Conservation (phyloP, 306 rosid genomes). For the Trifolium pratense region DNA sequence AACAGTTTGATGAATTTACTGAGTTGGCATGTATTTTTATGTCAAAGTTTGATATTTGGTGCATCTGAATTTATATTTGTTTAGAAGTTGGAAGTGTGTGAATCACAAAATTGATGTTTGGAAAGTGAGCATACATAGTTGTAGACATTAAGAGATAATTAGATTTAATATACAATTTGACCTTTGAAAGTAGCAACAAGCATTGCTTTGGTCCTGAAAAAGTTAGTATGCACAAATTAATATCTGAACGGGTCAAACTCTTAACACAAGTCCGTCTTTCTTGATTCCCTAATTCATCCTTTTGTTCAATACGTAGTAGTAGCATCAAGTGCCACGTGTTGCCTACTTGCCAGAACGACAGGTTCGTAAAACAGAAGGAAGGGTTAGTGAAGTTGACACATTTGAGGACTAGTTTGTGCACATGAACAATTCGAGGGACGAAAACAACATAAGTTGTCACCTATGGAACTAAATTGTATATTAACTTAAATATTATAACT, state of each 20-base stretch:
- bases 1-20: slow-evolving; percentile 38
- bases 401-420: not conserved
- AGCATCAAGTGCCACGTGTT: not conserved
- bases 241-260: not conserved
- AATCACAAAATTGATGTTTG: not conserved
- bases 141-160: not conserved
- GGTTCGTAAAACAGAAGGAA: not conserved
- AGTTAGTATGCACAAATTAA: not conserved
- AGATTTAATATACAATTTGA: not conserved
- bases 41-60: slow-evolving; percentile 13
- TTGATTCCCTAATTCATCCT: not conserved
- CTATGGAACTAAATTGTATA: not conserved
- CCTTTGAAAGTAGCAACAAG: not conserved
- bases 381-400: not conserved
- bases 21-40: not conserved
- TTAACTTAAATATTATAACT: too few relatives aligned
- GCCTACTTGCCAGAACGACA: not conserved
- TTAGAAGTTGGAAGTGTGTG: not conserved
- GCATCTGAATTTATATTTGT: slow-evolving; percentile 15
- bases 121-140: not conserved
- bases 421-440: not conserved
- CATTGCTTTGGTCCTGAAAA: not conserved
- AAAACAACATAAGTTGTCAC: not conserved
- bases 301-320: not conserved
- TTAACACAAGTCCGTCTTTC: not conserved